phyloP scores from a whole-genome alignment of 2,329 filamentous ascomycete genomes.

The Colletotrichum orbiculare region DNA sequence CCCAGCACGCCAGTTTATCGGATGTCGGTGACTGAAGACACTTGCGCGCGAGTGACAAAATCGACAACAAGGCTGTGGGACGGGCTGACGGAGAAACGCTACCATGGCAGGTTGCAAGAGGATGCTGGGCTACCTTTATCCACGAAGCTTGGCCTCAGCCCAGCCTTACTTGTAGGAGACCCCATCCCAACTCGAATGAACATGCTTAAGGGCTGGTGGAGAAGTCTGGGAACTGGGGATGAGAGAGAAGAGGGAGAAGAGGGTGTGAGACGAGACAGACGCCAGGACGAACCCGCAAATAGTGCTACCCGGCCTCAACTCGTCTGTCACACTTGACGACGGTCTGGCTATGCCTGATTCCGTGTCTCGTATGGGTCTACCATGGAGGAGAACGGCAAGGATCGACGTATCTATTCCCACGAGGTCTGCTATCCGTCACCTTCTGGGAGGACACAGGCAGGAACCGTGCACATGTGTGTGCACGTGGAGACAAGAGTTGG shows the following conservation, averaged over 20 bases:
- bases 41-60: not conserved
- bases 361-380: constrained; percentile 23
- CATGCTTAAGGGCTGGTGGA: not conserved
- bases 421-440: constrained; percentile 6
- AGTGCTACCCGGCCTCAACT: constrained; percentile 10
- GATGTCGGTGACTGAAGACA: no score
- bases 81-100: not conserved
- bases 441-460: constrained; percentile 13
- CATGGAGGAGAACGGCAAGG: constrained; percentile 24
- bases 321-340: constrained; percentile 5
- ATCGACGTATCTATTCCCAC: constrained; percentile 25
- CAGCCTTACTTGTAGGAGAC: not conserved
- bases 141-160: not conserved
- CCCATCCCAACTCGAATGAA: not conserved
- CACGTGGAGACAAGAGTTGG: not conserved
- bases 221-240: constrained; percentile 1
- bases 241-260: not conserved
- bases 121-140: constrained; percentile 12
- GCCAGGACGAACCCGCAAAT: constrained; percentile 8
- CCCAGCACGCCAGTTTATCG: not conserved
- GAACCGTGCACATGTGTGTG: constrained; percentile 22
- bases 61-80: not conserved
- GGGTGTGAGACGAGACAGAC: constrained; percentile 26
- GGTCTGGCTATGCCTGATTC: constrained; percentile 7
- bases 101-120: not conserved